Conservation (phyloP, 345 rosid genomes). For the Boechera retrofracta region DNA sequence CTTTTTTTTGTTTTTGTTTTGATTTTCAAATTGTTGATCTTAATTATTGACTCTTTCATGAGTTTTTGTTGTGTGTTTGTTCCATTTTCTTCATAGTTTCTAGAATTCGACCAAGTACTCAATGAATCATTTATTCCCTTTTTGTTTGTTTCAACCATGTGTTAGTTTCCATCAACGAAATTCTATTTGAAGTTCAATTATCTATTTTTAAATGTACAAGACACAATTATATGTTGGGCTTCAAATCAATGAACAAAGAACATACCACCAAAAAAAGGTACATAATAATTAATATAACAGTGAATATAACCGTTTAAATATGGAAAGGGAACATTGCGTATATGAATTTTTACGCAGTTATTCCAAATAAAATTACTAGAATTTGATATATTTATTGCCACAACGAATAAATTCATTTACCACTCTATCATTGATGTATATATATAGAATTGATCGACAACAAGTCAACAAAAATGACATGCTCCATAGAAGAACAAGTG, state of each 20-base stretch:
- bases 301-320: neutral
- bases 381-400: neutral
- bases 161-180: slow-evolving; percentile 1
- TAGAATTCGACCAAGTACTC: slow-evolving; percentile 18
- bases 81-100: neutral
- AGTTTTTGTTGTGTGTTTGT: neutral
- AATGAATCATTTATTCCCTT: slow-evolving; percentile 2
- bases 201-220: neutral
- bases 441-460: neutral
- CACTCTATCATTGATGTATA: neutral
- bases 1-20: neutral
- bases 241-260: slow-evolving; percentile 1
- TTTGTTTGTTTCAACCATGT: slow-evolving; percentile 26
- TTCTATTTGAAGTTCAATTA: slow-evolving; percentile 9
- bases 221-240: neutral
- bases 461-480: neutral
- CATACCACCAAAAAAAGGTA: neutral
- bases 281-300: neutral
- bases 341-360: neutral
- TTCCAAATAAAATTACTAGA: neutral
- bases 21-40: neutral
- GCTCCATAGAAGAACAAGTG: neutral
- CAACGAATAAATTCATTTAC: neutral
- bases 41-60: neutral
- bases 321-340: neutral